Evolutionary conservation across 768 basidiomycete species (phyloP), one percentile per base, ranked within the genome.

Genomic region (Mycena floridula): DNA sequence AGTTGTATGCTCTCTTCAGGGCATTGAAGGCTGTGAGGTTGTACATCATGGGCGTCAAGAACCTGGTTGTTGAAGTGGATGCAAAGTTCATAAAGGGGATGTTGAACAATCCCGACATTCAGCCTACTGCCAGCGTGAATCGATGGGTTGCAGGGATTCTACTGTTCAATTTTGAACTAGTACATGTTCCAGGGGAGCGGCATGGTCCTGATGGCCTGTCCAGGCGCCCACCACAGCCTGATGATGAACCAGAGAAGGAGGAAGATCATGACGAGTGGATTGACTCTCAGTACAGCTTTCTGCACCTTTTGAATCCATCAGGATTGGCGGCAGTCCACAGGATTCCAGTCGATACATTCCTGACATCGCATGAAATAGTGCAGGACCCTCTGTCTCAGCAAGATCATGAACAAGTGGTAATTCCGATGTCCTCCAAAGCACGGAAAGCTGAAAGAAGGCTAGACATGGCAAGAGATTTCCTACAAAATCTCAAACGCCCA

Each of bases 161-260:
- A 0, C 46, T 61, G 26, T 69, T 64, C 43, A 54, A 62, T 13
- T 69, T 71, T 41, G 48, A 40, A 0, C 32, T 70, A 2, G 42
- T 49, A 7, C 67, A 68, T 43, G 54, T 59, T 9, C 52, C 59
- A 2, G 63, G 60, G 0, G 49, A 32, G 1, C 32, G 24, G 0
- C 59, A 63, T 45, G 54, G 55, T 4, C 60, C 61, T 0, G 63
- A 67, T 50, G 64, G 64, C 1, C 44, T 69, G 1, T 68, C 65
- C 0, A 21, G 59, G 13, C 27, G 57, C 24, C 3, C 36, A 1
- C 12, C 6, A 0, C 53, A 57, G 21, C 51, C 51, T 9, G 49
- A 44, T 2, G 59, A 62, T 43, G 11, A 9, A 32, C 28, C 28
- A 9, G 11, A 9, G 16, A 9, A 9, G 16, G 28, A 32, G 11